A percentile compares a stretch with the other conserved stretches of the same genome.
Conservation (phyloP, 768 basidiomycete species). For the Rubroboletus pulcherrimus region DNA sequence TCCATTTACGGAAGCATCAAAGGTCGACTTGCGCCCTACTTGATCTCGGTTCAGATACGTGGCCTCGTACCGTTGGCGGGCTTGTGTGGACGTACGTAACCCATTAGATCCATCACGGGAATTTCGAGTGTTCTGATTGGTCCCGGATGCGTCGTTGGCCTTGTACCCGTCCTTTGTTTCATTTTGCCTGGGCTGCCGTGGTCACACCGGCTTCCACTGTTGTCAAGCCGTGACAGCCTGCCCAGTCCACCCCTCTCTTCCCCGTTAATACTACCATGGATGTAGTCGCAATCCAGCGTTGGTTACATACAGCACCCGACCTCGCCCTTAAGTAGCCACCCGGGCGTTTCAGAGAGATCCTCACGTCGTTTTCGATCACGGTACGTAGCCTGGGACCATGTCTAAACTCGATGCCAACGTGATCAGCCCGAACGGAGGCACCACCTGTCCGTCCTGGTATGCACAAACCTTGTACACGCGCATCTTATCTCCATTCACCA, state of each 20-base stretch:
- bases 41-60: not conserved
- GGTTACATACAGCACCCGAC: not conserved
- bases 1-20: slow-evolving; percentile 4
- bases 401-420: no score
- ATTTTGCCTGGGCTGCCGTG: no score
- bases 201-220: not conserved
- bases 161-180: not conserved
- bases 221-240: not conserved
- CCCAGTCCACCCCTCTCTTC: not conserved
- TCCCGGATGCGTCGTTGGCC: not conserved
- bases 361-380: no score
- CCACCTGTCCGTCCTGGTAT: no score
- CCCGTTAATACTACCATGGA: not conserved
- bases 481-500: slow-evolving; percentile 4
- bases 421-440: no score
- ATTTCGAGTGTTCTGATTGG: not conserved
- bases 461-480: not conserved
- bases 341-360: not conserved
- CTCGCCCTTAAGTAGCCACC: no score
- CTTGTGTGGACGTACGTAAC: not conserved
- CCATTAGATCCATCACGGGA: not conserved
- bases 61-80: not conserved
- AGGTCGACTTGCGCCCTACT: not conserved
- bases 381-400: not conserved
- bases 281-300: not conserved